Evolutionary conservation across 345 rosid genomes (phyloP).

Genomic region (Dipteronia sinensis): DNA sequence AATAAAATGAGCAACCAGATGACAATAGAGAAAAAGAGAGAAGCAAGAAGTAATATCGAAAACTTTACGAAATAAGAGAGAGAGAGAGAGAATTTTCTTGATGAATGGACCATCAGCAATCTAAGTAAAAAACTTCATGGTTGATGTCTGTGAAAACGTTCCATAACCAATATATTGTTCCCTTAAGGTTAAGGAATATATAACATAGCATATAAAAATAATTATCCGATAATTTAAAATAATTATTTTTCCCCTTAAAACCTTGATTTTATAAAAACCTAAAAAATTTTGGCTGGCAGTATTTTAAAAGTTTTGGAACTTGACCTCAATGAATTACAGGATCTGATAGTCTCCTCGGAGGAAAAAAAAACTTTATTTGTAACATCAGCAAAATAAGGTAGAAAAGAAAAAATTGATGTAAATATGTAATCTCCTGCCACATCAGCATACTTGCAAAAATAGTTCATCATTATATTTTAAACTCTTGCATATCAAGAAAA

Average conservation of each 20-base stretch:
- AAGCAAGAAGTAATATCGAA: neutral
- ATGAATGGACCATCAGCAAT: neutral
- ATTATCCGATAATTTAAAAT: neutral
- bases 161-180: neutral
- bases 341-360: conserved; percentile 2
- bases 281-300: neutral
- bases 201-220: neutral
- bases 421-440: neutral
- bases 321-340: neutral
- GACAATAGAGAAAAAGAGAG: neutral
- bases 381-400: neutral
- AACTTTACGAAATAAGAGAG: neutral
- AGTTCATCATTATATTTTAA: neutral
- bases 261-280: neutral
- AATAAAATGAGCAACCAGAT: conserved; percentile 1
- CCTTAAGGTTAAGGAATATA: neutral
- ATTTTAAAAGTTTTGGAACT: neutral
- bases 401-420: neutral
- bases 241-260: neutral
- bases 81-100: neutral
- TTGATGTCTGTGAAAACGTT: neutral
- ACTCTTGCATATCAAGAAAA: neutral
- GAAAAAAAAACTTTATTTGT: neutral
- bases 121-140: conserved; percentile 1
- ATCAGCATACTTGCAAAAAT: neutral